Evolutionary conservation across 1,139 yeast genomes (phyloP), one percentile per base, ranked within the genome.

Genomic region (Kodamaea derodonti): DNA sequence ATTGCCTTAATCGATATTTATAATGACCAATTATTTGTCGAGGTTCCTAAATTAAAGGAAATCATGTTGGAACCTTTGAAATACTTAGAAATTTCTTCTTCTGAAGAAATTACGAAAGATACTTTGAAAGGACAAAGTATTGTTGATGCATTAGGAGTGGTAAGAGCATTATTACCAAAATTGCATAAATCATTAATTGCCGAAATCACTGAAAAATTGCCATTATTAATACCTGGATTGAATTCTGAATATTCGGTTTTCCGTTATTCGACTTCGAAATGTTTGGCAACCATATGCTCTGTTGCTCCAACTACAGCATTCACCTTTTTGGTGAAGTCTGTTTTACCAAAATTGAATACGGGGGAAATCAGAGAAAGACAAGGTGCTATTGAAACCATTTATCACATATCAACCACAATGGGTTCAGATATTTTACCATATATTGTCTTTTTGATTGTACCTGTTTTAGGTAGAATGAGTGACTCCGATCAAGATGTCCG

Each of bases 391-490:
- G 99, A 94, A 61, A 77, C 95, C 20, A 75, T 92, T 7, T 88
- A 87, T 55, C 97, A 92, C 54, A 67, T 92, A 35, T 79, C 95
- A 1, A 69, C 73, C 16, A 75, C 85, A 2, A 87, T 94, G 97
- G 97, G 95, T 1, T 71, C 87, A 4, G 84, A 78, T 43, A 87
- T 94, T 38, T 66, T 94, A 39, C 99, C 99, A 0, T 94, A 92
- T 58, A 90, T 94, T 33, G 95, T 94, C 25, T 94, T 92, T 57
- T 72, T 94, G 51, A 87, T 94, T 56, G 97, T 94, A 16, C 98
- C 99, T 12, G 88, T 92, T 1, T 68, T 94, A 48, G 99, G 98
- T 33, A 76, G 98, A 56, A 94, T 94, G 98, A 88, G 97, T 69
- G 99, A 94, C 60, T 73, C 95, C 2, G 88, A 90, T 52, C 76